Conservation (phyloP, 371 early-diverging fungal genomes). For the Apophysomyces ossiformis region DNA sequence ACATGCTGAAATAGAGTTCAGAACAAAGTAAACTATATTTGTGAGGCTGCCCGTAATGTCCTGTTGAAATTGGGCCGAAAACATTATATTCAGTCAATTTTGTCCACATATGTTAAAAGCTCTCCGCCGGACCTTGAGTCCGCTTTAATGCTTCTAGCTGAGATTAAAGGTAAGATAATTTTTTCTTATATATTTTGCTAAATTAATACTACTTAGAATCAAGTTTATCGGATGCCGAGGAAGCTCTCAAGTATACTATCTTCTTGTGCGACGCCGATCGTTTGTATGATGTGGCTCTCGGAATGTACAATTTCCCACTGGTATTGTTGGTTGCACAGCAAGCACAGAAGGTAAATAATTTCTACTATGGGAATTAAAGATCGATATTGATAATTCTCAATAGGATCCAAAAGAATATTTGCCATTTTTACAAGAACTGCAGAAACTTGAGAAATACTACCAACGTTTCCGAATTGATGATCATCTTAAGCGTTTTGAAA, state of each 20-base stretch:
- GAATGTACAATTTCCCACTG: constrained; percentile 92
- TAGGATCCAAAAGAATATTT: constrained; percentile 95
- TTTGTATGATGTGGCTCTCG: constrained; percentile 91
- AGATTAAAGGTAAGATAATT: constrained; percentile 53
- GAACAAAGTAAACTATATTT: constrained; percentile 82
- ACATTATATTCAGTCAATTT: constrained; percentile 79
- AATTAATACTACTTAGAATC: constrained; percentile 40
- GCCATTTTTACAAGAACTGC: constrained; percentile 85
- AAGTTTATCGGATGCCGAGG: constrained; percentile 70
- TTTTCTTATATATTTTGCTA: background rate
- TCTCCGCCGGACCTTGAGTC: constrained; percentile 86
- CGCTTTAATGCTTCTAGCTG: constrained; percentile 70
- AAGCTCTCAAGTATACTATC: constrained; percentile 88
- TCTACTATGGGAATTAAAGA: background rate
- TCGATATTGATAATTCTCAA: background rate
- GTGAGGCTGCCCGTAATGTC: constrained; percentile 69
- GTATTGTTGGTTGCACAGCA: constrained; percentile 95
- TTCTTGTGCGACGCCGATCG: constrained; percentile 88
- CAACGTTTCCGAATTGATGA: constrained; percentile 90
- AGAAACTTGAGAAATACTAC: constrained; percentile 71
- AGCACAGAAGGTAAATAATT: constrained; percentile 70
- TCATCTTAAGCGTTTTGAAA: constrained; percentile 71
- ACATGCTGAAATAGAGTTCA: constrained; percentile 20
- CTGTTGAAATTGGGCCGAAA: constrained; percentile 63
- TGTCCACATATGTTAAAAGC: constrained; percentile 87